Base-by-base conservation (phyloP, 805 yeast species). In the Candida maris region DNA sequence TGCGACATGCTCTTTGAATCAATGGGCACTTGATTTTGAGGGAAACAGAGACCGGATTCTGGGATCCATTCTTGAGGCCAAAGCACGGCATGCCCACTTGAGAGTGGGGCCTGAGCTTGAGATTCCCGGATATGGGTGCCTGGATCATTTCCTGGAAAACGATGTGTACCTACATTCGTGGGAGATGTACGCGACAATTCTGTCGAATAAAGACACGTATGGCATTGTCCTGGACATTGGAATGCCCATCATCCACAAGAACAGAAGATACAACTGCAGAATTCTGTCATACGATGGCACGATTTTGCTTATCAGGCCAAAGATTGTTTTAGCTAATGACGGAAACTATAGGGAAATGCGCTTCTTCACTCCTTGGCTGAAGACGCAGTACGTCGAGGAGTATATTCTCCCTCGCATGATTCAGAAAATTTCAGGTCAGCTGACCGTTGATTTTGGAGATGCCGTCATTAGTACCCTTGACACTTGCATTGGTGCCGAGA, bases 281-380 rank as follows among this genome's bases (percentile, higher is more conserved):
- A 65, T 93, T 30, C 62, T 93, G 27, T 82, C 96, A 2, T 75
- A 77, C 56, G 79, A 88, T 62, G 87, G 89, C 23, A 68, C 77
- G 52, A 84, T 93, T 37, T 61, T 89, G 30, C 69, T 91, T 48
- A 91, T 93, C 48, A 76, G 97, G 51, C 99, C 99, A 13, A 93
- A 93, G 58, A 56, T 93, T 30, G 81, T 88, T 75, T 71, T 93
- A 34, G 97, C 97, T 13, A 94, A 93, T 57, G 98, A 93, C 64
- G 99, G 99, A 1, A 93, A 93, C 58, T 93, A 94, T 64, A 76
- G 98, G 34, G 99, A 93, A 61, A 89, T 93, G 97, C 74, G 99
- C 51, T 87, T 81, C 59, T 93, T 93, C 61, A 85, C 95, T 0
- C 96, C 97, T 9, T 93, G 98, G 98, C 66, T 77, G 52, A 76